phyloP scores from a whole-genome alignment of 73 alveolate species.

The Paramecium octaurelia region DNA sequence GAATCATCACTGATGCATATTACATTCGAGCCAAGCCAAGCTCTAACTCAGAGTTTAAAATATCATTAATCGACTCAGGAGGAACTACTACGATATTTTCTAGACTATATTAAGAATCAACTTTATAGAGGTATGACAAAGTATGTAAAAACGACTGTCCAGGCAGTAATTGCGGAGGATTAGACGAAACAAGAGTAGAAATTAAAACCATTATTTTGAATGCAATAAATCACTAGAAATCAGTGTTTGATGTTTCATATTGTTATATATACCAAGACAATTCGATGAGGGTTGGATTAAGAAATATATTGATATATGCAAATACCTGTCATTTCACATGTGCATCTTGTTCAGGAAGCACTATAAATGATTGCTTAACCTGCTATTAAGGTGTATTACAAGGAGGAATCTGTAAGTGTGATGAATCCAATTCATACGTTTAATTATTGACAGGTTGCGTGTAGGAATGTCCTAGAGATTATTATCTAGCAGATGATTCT shows the following conservation, averaged over 20 bases:
- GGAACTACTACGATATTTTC: not conserved
- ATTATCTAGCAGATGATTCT: not conserved
- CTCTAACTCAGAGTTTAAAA: not conserved
- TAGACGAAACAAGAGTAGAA: not conserved
- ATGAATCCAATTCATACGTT: not conserved
- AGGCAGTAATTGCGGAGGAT: not conserved
- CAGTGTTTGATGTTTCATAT: not conserved
- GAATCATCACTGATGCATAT: not conserved
- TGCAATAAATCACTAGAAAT: not conserved
- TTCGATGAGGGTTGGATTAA: not conserved
- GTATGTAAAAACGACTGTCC: not conserved
- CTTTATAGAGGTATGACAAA: not conserved
- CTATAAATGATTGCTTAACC: not conserved
- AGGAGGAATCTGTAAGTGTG: not conserved
- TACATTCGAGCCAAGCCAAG: not conserved
- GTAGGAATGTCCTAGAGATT: not conserved
- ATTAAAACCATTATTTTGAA: not conserved
- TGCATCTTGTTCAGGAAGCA: not conserved
- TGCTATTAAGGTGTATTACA: not conserved
- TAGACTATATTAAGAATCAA: not conserved
- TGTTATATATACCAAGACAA: not conserved
- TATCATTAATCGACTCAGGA: not conserved
- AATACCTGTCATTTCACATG: not conserved
- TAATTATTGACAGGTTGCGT: not conserved
- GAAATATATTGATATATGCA: not conserved